phyloP scores from a whole-genome alignment of 2,329 filamentous ascomycete species.

The Colletotrichum limetticola region DNA sequence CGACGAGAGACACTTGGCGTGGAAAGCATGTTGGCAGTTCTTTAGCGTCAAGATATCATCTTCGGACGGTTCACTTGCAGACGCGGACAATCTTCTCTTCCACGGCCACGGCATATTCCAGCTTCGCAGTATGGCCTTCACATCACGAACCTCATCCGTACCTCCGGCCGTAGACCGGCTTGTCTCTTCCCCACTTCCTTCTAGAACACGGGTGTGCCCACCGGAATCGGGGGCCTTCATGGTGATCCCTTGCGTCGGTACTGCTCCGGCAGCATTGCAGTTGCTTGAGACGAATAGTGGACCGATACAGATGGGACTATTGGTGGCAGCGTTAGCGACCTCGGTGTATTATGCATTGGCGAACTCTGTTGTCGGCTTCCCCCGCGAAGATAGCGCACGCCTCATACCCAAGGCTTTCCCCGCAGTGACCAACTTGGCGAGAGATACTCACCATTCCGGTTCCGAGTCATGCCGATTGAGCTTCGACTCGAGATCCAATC shows the following conservation, averaged over 20 bases:
- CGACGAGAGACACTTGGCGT: conserved; percentile 50
- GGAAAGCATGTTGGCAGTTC: conserved; percentile 51
- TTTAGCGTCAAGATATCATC: conserved; percentile 49
- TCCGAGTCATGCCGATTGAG: conserved; percentile 9
- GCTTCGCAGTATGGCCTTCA: not conserved
- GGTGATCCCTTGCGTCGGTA: conserved; percentile 4
- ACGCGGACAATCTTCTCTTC: not conserved
- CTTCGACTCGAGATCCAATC: conserved; percentile 27
- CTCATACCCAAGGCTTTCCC: not conserved
- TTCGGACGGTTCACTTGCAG: conserved; percentile 35
- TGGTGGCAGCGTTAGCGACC: conserved; percentile 31
- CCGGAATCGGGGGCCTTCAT: not conserved
- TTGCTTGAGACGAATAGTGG: conserved; percentile 39
- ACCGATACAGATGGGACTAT: conserved; percentile 47
- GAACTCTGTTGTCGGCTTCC: not conserved
- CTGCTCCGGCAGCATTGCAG: not conserved
- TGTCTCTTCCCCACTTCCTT: conserved; percentile 5
- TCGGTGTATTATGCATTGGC: not conserved
- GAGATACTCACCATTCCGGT: conserved; percentile 24
- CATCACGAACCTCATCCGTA: not conserved
- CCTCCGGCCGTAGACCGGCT: not conserved
- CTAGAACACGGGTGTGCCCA: conserved; percentile 5
- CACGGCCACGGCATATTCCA: conserved; percentile 13
- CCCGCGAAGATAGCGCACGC: not conserved
- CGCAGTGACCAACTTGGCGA: not conserved